A percentile compares a stretch with the other conserved stretches of the same genome.
These are phyloP conservation scores for Alternaria ethzedia DNA, from an alignment of 2,329 filamentous ascomycete genomes.

Conservation along the genomic window DNA sequence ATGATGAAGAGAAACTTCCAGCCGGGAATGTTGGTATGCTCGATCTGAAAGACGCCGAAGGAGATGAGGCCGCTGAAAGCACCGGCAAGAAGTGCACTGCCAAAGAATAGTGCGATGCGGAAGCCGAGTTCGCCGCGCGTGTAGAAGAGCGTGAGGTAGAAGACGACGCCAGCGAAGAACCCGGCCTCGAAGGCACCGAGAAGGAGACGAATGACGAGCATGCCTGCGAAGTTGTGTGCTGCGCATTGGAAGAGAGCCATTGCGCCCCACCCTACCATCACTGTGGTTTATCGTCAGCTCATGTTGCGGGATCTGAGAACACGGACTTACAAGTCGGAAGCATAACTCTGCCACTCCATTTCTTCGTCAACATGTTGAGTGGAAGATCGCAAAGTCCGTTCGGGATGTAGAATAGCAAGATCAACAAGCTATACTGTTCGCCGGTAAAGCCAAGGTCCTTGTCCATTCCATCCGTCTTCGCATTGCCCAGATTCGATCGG, in stretches of 20 bases:
- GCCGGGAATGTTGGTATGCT: slow-evolving; percentile 53
- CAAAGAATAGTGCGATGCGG: slow-evolving; percentile 55
- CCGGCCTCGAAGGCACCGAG: slow-evolving; percentile 59
- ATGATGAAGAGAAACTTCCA: slow-evolving; percentile 56
- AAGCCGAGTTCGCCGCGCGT: slow-evolving; percentile 51
- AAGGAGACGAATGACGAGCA: slow-evolving; percentile 59
- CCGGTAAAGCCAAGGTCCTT: slow-evolving; percentile 52
- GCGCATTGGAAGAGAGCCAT: slow-evolving; percentile 58
- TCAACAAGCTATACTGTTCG: slow-evolving; percentile 53
- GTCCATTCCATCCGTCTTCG: slow-evolving; percentile 59
- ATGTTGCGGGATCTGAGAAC: not conserved
- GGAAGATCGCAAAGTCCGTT: slow-evolving; percentile 59
- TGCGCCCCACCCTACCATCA: slow-evolving; percentile 59
- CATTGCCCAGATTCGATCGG: slow-evolving; percentile 57
- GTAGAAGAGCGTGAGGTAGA: slow-evolving; percentile 61
- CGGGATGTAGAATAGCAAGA: slow-evolving; percentile 60
- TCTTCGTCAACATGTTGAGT: slow-evolving; percentile 57
- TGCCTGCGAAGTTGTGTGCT: slow-evolving; percentile 55
- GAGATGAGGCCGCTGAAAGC: slow-evolving; percentile 51
- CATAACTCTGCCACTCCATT: slow-evolving; percentile 54
- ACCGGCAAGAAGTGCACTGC: slow-evolving; percentile 50
- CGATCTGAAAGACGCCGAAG: slow-evolving; percentile 57
- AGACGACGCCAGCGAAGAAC: slow-evolving; percentile 62
- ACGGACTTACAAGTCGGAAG: slow-evolving; percentile 40
- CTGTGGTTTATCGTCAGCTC: not conserved